Evolutionary conservation across 2,329 filamentous ascomycete species (phyloP), one percentile per base, ranked within the genome.

Genomic region (Thyridium curvatum): DNA sequence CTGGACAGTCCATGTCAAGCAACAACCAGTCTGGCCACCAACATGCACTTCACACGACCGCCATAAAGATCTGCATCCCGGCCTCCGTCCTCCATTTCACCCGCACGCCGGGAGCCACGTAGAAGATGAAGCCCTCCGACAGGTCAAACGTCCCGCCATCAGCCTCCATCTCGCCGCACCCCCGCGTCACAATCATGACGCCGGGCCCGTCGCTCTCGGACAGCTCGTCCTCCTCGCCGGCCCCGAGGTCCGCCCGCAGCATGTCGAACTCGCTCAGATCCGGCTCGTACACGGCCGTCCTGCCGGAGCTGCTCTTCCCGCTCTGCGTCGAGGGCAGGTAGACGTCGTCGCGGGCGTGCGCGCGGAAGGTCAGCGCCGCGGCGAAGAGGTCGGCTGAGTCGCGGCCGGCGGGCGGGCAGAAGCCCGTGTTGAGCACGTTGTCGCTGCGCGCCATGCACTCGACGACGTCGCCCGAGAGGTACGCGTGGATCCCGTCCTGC

Each of bases 371-470:
- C 14, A 89, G 54, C 2, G 74, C 70, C 4, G 72, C 64, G 16
- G 67, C 68, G 58, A 89, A 88, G 18, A 80, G 55, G 14, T 85
- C 79, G 17, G 80, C 65, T 32, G 68, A 77, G 51, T 85, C 73
- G 12, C 82, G 69, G 34, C 85, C 77, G 0, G 77, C 73, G 2
- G 68, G 67, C 0, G 84, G 82, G 48, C 82, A 88, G 65, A 90
- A 86, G 0, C 84, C 84, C 0, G 76, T 78, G 56, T 85, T 86
- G 36, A 89, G 66, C 2, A 89, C 83, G 41, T 87, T 86, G 63
- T 88, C 81, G 15, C 72, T 79, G 8, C 82, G 72, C 2, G 84
- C 84, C 84, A 88, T 88, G 60, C 83, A 87, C 58, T 88, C 84
- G 49, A 88, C 77, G 37, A 88, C 86, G 53, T 87, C 78, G 3